These are phyloP conservation scores for Cercospora beticola DNA, from an alignment of 2,329 filamentous ascomycete species.

Conservation along the genomic window DNA sequence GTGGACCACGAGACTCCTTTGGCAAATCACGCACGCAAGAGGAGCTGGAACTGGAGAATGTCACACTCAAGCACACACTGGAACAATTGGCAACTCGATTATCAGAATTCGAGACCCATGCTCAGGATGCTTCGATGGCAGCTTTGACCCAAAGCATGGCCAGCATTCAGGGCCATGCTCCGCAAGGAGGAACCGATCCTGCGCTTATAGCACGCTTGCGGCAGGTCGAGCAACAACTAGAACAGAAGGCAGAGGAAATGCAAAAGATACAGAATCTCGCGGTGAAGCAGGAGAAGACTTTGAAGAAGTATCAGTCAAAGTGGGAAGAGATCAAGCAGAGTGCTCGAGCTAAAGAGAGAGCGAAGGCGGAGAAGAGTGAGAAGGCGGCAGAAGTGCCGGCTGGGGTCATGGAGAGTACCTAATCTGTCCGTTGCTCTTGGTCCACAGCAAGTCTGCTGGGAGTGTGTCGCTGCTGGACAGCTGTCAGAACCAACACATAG, in stretches of 20 bases:
- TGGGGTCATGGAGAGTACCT: conserved; percentile 6
- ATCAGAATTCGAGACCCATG: conserved; percentile 90
- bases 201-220: conserved; percentile 41
- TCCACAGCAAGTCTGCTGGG: neutral
- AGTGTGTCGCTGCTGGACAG: neutral
- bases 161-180: conserved; percentile 42
- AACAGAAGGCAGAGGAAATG: conserved; percentile 57
- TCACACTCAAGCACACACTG: conserved; percentile 77
- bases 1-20: conserved; percentile 30
- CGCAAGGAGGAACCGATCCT: conserved; percentile 11
- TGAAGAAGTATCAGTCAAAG: conserved; percentile 64
- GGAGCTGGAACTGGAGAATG: conserved; percentile 85
- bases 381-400: conserved; percentile 5
- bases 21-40: conserved; percentile 68
- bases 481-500: neutral
- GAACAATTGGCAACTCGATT: conserved; percentile 84
- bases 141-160: conserved; percentile 79
- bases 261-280: conserved; percentile 61
- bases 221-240: conserved; percentile 64
- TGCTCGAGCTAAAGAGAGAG: conserved; percentile 42
- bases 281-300: conserved; percentile 61
- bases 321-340: conserved; percentile 70
- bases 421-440: neutral
- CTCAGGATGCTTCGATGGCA: conserved; percentile 71
- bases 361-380: conserved; percentile 24